Percentiles rank a stretch among this genome's conserved stretches.
phyloP scores from a whole-genome alignment of 2,329 filamentous ascomycete species.

The Venturiaceae sp. region DNA sequence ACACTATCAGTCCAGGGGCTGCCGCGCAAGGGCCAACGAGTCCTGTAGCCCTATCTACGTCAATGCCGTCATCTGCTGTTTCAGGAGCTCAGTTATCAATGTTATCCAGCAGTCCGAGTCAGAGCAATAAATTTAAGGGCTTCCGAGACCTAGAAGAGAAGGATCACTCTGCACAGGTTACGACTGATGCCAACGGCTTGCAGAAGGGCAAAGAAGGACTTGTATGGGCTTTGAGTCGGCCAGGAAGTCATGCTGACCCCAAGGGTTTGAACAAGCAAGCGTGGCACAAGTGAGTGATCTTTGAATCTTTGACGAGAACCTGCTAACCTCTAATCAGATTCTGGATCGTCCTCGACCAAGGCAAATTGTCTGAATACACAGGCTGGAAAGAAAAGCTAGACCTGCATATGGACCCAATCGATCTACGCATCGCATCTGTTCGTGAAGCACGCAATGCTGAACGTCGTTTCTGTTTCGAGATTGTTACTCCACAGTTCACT shows the following conservation, averaged over 20 bases:
- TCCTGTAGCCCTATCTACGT: neutral
- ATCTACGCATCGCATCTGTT: constrained; percentile 92
- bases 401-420: constrained; percentile 95
- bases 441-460: constrained; percentile 92
- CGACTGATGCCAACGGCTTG: constrained; percentile 46
- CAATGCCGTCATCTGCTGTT: neutral
- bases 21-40: neutral
- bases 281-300: constrained; percentile 81
- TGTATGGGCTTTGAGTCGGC: constrained; percentile 86
- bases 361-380: constrained; percentile 93
- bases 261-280: constrained; percentile 93
- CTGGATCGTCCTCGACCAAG: constrained; percentile 96
- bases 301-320: neutral
- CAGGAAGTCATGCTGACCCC: constrained; percentile 89
- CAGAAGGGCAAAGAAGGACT: constrained; percentile 86
- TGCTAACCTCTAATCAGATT: constrained; percentile 51
- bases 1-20: neutral
- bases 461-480: constrained; percentile 92
- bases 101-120: constrained; percentile 6
- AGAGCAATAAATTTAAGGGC: constrained; percentile 64
- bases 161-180: constrained; percentile 42
- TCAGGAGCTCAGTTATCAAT: neutral
- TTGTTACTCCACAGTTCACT: constrained; percentile 93
- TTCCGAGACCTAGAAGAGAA: constrained; percentile 88
- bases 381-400: constrained; percentile 99